Evolutionary conservation across 208 protist genomes (phyloP), one percentile per base, ranked within the genome.

Genomic region (Trichomonas tenax): DNA sequence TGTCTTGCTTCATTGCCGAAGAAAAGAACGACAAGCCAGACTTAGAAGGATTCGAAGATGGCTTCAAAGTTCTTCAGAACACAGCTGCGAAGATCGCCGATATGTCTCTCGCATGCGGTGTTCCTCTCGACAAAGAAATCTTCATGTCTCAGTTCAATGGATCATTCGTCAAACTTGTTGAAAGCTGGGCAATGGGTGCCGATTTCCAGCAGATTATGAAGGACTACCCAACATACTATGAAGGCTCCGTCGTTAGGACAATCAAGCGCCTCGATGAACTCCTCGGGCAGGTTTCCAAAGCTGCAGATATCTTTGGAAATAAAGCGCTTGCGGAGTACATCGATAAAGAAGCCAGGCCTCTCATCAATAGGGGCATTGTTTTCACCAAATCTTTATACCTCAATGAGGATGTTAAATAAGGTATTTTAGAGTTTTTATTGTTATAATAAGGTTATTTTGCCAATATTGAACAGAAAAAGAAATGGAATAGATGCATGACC

Each of bases 351-450:
- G 58, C 96, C 41, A 99, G 99, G 82, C 97, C 98, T 72, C 97
- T 98, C 36, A 99, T 99, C 96, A 99, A 99, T 97, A 98, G 99
- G 48, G 99, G 99, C 97, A 99, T 99, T 97, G 99, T 99, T 17
- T 99, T 99, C 96, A 98, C 99, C 44, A 99, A 98, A 26, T 99
- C 98, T 8, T 97, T 99, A 36, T 99, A 99, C 96, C 44, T 97
- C 4, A 41, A 41, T 41, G 36, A 84, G 41, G 36, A 34, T 41
- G 26, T 72, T n/a, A 72, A 72, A 72, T 41, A 84, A 84, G 34
- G 6, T 84, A 82, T 82, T 82, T 82, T 36, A 82, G 6, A 36
- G 15, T n/a, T 6, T n/a, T 82, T 82, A 36, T 82, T 36, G 26
- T 82, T 21, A 82, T 21, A 82, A n/a, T 34, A 31, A 82, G 6